phyloP scores from a whole-genome alignment of 2,329 filamentous ascomycete species.

The Fusarium sp. region DNA sequence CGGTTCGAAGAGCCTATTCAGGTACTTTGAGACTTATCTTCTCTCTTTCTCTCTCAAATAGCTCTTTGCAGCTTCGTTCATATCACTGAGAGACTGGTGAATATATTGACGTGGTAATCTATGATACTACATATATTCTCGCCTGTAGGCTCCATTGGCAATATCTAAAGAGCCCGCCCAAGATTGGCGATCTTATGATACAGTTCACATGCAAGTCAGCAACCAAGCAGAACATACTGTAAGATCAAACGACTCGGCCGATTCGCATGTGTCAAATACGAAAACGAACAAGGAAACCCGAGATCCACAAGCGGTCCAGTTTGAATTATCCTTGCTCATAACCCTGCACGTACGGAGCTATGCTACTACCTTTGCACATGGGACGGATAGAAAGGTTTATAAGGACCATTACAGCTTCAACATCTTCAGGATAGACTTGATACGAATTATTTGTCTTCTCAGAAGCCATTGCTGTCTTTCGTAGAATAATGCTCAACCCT shows the following conservation, averaged over 20 bases:
- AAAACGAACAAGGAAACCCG: conserved; percentile 18
- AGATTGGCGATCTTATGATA: conserved; percentile 1
- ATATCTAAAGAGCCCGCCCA: background rate
- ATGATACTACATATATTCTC: background rate
- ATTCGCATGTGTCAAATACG: conserved; percentile 4
- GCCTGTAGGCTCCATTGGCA: background rate
- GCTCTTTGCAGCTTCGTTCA: background rate
- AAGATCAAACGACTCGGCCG: background rate
- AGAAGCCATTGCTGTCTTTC: background rate
- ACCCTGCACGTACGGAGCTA: background rate
- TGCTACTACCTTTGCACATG: background rate
- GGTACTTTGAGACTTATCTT: too few relatives aligned
- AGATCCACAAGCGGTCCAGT: conserved; percentile 12
- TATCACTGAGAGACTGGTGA: background rate
- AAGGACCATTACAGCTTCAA: background rate
- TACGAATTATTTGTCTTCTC: background rate
- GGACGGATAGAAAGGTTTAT: too few relatives aligned
- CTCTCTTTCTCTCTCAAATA: background rate
- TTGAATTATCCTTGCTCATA: conserved; percentile 4
- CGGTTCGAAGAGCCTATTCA: background rate
- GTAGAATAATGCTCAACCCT: too few relatives aligned
- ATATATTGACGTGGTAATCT: background rate
- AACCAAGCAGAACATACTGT: conserved; percentile 1
- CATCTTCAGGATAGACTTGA: background rate
- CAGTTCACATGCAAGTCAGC: conserved; percentile 18